Base-by-base conservation (phyloP, 2,329 filamentous ascomycete species). In the Xylariaceae sp. region DNA sequence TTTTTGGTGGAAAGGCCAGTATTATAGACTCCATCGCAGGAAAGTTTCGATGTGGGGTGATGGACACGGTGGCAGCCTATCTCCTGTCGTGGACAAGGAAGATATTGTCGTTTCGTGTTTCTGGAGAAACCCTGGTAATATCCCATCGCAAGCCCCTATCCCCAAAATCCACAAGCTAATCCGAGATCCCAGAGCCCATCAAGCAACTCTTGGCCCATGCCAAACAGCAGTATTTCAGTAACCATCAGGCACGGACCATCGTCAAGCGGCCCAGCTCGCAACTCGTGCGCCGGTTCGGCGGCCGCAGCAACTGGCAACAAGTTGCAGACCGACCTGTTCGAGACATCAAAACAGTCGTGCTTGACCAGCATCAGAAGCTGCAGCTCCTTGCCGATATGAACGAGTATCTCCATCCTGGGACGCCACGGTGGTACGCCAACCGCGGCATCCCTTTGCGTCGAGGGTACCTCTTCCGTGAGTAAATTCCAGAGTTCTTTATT, bases 391-490 rank as follows among this genome's bases (percentile, higher is more conserved):
- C 77, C 21, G 90, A 95, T 65, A 87, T 93, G 66, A 89, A 90
- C 62, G 89, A 92, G 64, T 93, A 91, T 61, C 77, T 95, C 0
- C 84, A 91, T 51, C 89, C 89, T 0, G 76, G 79, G 0, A 90
- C 86, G 0, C 83, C 85, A 1, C 78, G 80, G 9, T 93, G 89
- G 88, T 93, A 93, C 66, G 84, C 88, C 0, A 85, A 85, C 46
- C 79, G 89, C 1, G 90, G 90, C 0, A 90, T 93, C 26, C 89
- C 89, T 0, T 86, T 93, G 50, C 81, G 90, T 0, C 76, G 90
- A 26, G 91, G 90, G 0, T 93, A 93, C 65, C 79, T 93, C 0
- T 90, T 93, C 61, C 81, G 91, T 64, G 90, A 90, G 0, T n/a
- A n/a, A n/a, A n/a, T n/a, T n/a, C n/a, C n/a, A n/a, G n/a, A n/a